Base-by-base conservation (phyloP, 495 filamentous ascomycete genomes). In the Recurvomyces mirabilis region DNA sequence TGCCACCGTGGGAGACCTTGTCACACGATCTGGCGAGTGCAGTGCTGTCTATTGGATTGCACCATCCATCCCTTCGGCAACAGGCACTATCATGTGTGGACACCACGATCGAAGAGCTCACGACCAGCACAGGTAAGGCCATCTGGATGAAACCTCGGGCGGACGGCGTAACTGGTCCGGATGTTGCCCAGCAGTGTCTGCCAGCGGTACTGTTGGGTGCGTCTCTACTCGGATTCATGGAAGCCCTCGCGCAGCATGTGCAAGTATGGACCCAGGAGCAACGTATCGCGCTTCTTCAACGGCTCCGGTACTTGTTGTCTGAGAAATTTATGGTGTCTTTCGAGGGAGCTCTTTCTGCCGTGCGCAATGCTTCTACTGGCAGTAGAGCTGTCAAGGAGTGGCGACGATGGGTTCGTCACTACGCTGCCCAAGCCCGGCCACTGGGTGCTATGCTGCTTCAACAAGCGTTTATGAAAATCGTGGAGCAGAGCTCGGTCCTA, bases 381-480 rank as follows among this genome's bases (percentile, higher is more conserved):
- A 65, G 67, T 14, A 72, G 71, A 51, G 65, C 67, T 0, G 67
- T 82, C 30, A 63, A 66, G 41, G 79, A 87, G 39, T 98, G 91
- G 91, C 89, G 79, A 58, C 73, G 75, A 47, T 87, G 79, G 62
- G 66, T 80, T 14, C 78, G 79, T n/a, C 79, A 84, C 34, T 96
- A 98, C 60, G 77, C 87, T 20, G 72, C 74, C 7, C 69, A 74
- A 43, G 82, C 82, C 11, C 76, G 82, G 13, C 88, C 91, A 1
- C 62, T 96, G 23, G 87, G 91, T 4, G 86, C 87, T n/a, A 88
- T 94, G 83, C 66, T 95, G 6, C 62, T 98, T 13, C 86, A 87
- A 58, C 77, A 82, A 55, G 84, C 77, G 39, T 87, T 87, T 58
- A 88, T 88, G 76, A 77, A 74, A 57, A 74, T 96, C 36, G 69